Conservation (phyloP, 2,329 filamentous ascomycete species). For the Clonostachys chloroleuca region DNA sequence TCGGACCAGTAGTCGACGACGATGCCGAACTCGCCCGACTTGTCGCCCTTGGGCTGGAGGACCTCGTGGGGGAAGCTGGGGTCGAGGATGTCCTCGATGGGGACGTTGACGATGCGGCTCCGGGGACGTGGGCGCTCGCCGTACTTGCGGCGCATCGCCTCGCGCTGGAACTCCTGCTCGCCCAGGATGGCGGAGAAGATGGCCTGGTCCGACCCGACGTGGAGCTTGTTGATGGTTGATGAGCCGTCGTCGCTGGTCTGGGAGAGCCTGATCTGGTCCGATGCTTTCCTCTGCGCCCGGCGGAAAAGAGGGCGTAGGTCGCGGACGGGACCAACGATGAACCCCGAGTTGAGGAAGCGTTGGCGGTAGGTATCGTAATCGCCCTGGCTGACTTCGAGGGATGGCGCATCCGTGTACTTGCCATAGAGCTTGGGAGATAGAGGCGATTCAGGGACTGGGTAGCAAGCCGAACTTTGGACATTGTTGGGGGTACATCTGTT, state of each 20-base stretch:
- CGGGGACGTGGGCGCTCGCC: conserved; percentile 4
- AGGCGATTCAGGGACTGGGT: conserved; percentile 17
- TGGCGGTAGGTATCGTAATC: conserved; percentile 10
- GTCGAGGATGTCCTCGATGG: conserved; percentile 11
- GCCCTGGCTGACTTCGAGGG: not conserved
- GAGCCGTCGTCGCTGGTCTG: not conserved
- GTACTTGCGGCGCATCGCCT: conserved; percentile 17
- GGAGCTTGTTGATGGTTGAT: not conserved
- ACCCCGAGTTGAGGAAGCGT: conserved; percentile 16
- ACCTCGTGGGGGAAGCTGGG: conserved; percentile 14
- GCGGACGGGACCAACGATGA: conserved; percentile 15
- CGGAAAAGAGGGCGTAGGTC: conserved; percentile 13
- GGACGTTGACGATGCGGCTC: conserved; percentile 6
- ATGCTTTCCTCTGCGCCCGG: conserved; percentile 4
- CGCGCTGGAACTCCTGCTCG: conserved; percentile 20
- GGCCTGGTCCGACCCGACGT: conserved; percentile 16
- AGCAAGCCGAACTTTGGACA: conserved; percentile 14
- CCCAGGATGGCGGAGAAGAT: conserved; percentile 20
- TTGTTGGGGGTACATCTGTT: conserved; percentile 15
- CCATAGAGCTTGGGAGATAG: conserved; percentile 13
- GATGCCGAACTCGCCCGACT: conserved; percentile 16
- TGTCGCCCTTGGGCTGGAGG: conserved; percentile 3
- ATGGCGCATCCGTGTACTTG: conserved; percentile 12
- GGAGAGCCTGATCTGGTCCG: not conserved
- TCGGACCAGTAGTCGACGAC: conserved; percentile 18